Base-by-base conservation (phyloP, 805 yeast species). In the Wickerhamiella cacticola region DNA sequence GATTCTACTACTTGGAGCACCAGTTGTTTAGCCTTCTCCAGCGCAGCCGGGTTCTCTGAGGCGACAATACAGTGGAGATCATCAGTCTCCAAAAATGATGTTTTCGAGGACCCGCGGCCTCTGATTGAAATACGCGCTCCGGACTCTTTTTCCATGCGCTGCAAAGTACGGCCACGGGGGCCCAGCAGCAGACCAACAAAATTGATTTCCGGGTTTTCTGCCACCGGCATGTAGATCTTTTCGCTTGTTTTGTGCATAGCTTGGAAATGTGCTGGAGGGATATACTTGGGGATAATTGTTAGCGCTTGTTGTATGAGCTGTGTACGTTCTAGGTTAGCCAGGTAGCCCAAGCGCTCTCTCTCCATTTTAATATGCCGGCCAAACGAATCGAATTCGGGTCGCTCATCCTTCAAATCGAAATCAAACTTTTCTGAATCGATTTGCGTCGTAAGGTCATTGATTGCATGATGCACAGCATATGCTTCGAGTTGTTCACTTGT, bases 141-240 rank as follows among this genome's bases (percentile, higher is more conserved):
- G 34, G 94, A 80, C 44, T 81, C 79, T 24, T 76, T 79, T 60
- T 89, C 94, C 63, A 94, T 66, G 56, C 77, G 76, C 51, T 83
- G 76, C 56, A 89, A 66, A 0, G 96, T 89, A 56, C 82, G 81
- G 21, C 97, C 99, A 69, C 99, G 79, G 26, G 99, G 98, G 0
- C 99, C 99, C 44, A 92, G 64, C 18, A 92, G 66, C 46, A 82
- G 70, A 0, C 99, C 99, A 46, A 92, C 83, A 60, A 89, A 89
- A 65, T 92, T 92, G 56, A 92, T 80, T 45, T 82, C 89, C 0
- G 97, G 96, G 65, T 86, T 80, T 51, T 85, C 89, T 34, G 78
- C 74, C 2, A 77, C 83, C 1, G 97, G 97, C 12, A 92, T 74
- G 61, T 76, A 88, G 45, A 85, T 72, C 65, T 88, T 92, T 56